Evolutionary conservation across 148 eudicot species (phyloP).

Genomic region (Suaeda aralocaspica): DNA sequence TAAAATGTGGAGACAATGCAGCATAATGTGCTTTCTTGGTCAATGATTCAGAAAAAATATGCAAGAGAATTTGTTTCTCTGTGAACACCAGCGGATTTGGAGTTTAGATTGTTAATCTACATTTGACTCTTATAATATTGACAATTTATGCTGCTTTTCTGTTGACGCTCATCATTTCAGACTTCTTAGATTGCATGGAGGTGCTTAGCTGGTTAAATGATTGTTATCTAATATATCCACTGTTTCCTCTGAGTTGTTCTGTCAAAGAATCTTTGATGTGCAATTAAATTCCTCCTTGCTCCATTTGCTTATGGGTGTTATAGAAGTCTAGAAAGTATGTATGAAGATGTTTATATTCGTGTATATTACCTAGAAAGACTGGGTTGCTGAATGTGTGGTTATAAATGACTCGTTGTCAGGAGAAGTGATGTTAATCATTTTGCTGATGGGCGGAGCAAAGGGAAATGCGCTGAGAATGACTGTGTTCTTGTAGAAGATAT

Average conservation of each 20-base stretch:
- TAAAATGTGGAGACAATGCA: not conserved
- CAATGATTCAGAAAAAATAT: not conserved
- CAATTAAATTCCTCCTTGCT: not conserved
- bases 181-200: not conserved
- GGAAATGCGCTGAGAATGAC: slow-evolving; percentile 9
- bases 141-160: not conserved
- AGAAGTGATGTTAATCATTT: slow-evolving; percentile 6
- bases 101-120: too few relatives aligned
- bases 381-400: too few relatives aligned
- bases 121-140: not conserved
- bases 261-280: not conserved
- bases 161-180: not conserved
- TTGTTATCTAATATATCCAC: too few relatives aligned
- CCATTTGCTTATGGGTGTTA: not conserved
- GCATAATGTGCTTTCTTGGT: not conserved
- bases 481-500: not conserved
- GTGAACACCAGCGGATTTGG: not conserved
- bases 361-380: too few relatives aligned
- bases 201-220: not conserved
- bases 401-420: slow-evolving; percentile 10
- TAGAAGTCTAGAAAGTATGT: not conserved
- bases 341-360: not conserved
- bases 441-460: slow-evolving; percentile 11
- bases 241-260: not conserved
- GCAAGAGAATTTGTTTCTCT: not conserved